Percentiles rank a stretch among this genome's conserved stretches.
Evolutionary conservation across 352 stramenopile species (phyloP).

Genomic region (Phytophthora cactorum): DNA sequence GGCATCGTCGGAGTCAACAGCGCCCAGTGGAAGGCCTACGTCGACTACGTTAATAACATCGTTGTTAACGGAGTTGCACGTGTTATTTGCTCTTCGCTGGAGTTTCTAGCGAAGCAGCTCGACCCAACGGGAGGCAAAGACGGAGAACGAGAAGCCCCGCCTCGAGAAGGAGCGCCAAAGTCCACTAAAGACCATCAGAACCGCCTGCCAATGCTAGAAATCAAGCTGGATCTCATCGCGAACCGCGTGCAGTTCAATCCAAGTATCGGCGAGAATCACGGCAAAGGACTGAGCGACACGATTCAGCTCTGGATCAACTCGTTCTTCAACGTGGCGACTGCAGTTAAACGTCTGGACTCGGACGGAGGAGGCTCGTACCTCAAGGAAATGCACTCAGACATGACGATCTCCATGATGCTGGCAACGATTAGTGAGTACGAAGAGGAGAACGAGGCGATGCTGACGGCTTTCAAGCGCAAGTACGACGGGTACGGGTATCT

Average conservation of each 20-base stretch:
- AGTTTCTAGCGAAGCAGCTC: conserved; percentile 96
- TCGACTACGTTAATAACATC: conserved; percentile 98
- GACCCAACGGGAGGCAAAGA: conserved; percentile 76
- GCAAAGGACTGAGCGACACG: conserved; percentile 94
- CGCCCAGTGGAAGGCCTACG: conserved; percentile 97
- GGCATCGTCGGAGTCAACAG: conserved; percentile 94
- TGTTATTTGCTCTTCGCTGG: conserved; percentile 83
- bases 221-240: conserved; percentile 95
- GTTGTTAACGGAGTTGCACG: conserved; percentile 94
- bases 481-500: conserved; percentile 97
- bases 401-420: conserved; percentile 94
- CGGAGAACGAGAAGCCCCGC: conserved; percentile 30
- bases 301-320: conserved; percentile 97
- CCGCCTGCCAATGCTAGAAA: conserved; percentile 95
- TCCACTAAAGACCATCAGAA: conserved; percentile 41
- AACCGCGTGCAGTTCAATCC: conserved; percentile 90
- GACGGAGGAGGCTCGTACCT: conserved; percentile 95
- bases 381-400: conserved; percentile 97
- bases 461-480: conserved; percentile 92
- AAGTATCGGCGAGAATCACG: conserved; percentile 89
- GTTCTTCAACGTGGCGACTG: conserved; percentile 95
- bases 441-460: conserved; percentile 93
- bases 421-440: conserved; percentile 94
- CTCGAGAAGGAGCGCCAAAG: conserved; percentile 48
- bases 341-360: conserved; percentile 96